phyloP scores from a whole-genome alignment of 768 basidiomycete species.

The Xerocomellus chrysenteron region DNA sequence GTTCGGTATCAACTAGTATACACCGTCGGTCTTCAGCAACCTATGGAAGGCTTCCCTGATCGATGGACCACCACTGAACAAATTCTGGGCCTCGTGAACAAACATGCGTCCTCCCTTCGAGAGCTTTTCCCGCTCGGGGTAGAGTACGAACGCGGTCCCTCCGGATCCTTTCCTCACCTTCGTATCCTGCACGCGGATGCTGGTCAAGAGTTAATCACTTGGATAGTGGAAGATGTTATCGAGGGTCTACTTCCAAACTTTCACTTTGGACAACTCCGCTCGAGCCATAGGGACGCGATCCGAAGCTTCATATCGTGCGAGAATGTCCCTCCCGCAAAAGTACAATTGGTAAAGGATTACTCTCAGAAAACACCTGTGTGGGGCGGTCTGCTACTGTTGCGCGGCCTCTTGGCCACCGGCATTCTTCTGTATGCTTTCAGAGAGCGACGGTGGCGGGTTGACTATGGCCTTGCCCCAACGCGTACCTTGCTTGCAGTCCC shows the following conservation, averaged over 20 bases:
- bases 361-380: slow-evolving; percentile 9
- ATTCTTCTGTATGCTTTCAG: slow-evolving; percentile 32
- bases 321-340: not conserved
- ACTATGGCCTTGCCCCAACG: slow-evolving; percentile 35
- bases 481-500: slow-evolving; percentile 39
- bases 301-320: slow-evolving; percentile 24
- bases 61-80: slow-evolving; percentile 36
- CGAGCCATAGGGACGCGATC: slow-evolving; percentile 6
- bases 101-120: slow-evolving; percentile 12
- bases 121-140: slow-evolving; percentile 5
- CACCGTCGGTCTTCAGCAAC: slow-evolving; percentile 30
- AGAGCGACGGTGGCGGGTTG: slow-evolving; percentile 40
- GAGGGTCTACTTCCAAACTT: slow-evolving; percentile 13
- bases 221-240: slow-evolving; percentile 17
- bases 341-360: slow-evolving; percentile 7
- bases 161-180: slow-evolving; percentile 24
- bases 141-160: slow-evolving; percentile 15
- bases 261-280: slow-evolving; percentile 13
- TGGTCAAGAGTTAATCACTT: slow-evolving; percentile 12
- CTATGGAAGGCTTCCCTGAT: slow-evolving; percentile 31
- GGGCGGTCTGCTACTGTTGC: slow-evolving; percentile 30
- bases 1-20: slow-evolving; percentile 39
- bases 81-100: slow-evolving; percentile 28
- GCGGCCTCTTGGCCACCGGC: slow-evolving; percentile 34
- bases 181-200: slow-evolving; percentile 20